These are phyloP conservation scores for Eucalyptus curtisii DNA, from an alignment of 345 rosid species.

Conservation along the genomic window DNA sequence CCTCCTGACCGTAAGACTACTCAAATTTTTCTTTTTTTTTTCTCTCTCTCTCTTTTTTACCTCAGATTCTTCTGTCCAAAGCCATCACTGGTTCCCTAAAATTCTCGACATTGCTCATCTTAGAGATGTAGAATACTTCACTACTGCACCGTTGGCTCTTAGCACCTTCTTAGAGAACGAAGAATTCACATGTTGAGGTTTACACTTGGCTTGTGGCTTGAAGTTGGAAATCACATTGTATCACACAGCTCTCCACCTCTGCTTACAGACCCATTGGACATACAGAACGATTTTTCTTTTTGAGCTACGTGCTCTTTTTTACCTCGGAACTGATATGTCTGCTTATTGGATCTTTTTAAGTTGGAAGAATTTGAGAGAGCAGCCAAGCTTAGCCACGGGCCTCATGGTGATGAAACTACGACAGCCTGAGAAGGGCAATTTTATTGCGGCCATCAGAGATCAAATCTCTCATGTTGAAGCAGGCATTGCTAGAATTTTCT, in stretches of 20 bases:
- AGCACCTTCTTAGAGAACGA: neutral
- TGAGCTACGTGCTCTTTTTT: neutral
- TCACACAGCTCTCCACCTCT: neutral
- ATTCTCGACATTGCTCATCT: too few relatives aligned
- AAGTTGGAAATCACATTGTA: neutral
- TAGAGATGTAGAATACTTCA: too few relatives aligned
- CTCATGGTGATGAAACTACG: constrained; percentile 27
- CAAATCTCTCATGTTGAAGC: constrained; percentile 59
- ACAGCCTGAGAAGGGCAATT: constrained; percentile 55
- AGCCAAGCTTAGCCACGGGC: constrained; percentile 44
- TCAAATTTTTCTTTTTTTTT: neutral
- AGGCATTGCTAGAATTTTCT: constrained; percentile 31
- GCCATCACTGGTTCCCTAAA: too few relatives aligned
- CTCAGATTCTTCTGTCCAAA: too few relatives aligned
- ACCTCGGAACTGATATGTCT: neutral
- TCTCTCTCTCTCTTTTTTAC: too few relatives aligned
- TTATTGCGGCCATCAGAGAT: constrained; percentile 55
- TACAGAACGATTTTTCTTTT: neutral
- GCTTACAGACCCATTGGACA: neutral
- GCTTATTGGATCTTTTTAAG: constrained; percentile 9
- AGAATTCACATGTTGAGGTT: neutral
- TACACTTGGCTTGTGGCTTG: neutral
- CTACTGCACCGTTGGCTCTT: neutral
- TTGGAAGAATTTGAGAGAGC: constrained; percentile 84
- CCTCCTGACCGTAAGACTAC: neutral